Conservation (phyloP, 805 yeast species). For the Barnettozyma sucrosica region DNA sequence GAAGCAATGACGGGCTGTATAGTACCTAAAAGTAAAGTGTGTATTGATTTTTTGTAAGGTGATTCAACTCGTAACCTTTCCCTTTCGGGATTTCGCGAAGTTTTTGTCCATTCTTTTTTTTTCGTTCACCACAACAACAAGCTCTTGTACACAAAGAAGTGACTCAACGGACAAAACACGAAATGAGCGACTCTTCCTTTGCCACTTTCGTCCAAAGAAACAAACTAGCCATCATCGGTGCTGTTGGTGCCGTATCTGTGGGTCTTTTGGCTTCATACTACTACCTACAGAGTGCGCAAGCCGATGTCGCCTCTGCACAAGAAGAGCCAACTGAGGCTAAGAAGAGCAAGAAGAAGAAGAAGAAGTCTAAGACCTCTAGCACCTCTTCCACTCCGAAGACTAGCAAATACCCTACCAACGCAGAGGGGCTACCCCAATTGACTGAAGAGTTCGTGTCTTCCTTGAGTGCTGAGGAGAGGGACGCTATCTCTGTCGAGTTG, state of each 20-base stretch:
- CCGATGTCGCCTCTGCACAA: slow-evolving; percentile 12
- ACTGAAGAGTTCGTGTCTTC: slow-evolving; percentile 38
- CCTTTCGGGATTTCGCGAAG: background rate
- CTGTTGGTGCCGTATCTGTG: slow-evolving; percentile 58
- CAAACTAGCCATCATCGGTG: slow-evolving; percentile 57
- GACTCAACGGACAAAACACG: background rate
- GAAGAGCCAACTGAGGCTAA: slow-evolving; percentile 11
- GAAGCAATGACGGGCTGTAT: slow-evolving; percentile 34
- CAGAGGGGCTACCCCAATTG: slow-evolving; percentile 54
- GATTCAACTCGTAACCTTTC: slow-evolving; percentile 1
- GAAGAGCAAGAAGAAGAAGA: slow-evolving; percentile 38
- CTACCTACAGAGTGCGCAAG: slow-evolving; percentile 36
- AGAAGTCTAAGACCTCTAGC: slow-evolving; percentile 27
- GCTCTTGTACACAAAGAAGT: background rate
- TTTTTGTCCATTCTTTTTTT: background rate
- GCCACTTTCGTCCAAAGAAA: slow-evolving; percentile 29
- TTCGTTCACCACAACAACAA: background rate
- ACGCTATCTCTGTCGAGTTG: slow-evolving; percentile 62
- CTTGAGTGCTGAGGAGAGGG: slow-evolving; percentile 48
- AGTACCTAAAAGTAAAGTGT: too few species aligned
- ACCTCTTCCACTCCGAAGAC: slow-evolving; percentile 12
- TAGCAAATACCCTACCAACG: slow-evolving; percentile 45
- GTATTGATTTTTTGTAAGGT: too few species aligned
- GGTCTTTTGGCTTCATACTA: slow-evolving; percentile 56
- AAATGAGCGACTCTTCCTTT: slow-evolving; percentile 10